Conservation (phyloP, 768 basidiomycete genomes). For the Xerocomellus chrysenteron region DNA sequence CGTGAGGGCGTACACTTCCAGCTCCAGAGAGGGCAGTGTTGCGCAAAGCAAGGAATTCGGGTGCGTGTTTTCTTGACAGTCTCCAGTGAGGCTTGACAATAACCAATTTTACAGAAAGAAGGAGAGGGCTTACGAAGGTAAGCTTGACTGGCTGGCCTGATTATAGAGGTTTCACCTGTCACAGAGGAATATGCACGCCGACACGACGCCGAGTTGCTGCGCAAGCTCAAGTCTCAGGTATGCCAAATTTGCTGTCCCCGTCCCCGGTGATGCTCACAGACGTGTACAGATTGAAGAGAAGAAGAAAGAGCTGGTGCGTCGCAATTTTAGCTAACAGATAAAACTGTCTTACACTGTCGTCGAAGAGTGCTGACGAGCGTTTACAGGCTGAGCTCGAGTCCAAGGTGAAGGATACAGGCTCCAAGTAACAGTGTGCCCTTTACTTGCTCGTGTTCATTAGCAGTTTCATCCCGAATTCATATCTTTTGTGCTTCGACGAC, state of each 20-base stretch:
- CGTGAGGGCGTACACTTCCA: conserved; percentile 37
- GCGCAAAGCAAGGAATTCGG: conserved; percentile 63
- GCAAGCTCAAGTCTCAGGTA: conserved; percentile 60
- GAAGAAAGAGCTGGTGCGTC: conserved; percentile 34
- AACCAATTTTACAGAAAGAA: conserved; percentile 50
- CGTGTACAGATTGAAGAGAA: conserved; percentile 29
- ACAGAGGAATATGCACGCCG: conserved; percentile 63
- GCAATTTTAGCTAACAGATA: conserved; percentile 7
- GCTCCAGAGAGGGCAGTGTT: conserved; percentile 52
- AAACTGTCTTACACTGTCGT: conserved; percentile 12
- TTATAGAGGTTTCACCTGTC: not conserved
- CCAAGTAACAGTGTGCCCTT: conserved; percentile 18
- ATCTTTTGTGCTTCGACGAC: not conserved
- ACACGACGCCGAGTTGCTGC: conserved; percentile 56
- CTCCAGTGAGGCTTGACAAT: not conserved
- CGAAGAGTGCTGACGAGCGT: conserved; percentile 12
- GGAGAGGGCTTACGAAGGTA: conserved; percentile 70
- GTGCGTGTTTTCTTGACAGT: conserved; percentile 34
- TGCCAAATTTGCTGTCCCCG: conserved; percentile 8
- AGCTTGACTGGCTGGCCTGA: conserved; percentile 4
- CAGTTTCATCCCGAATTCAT: not conserved
- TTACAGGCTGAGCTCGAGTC: conserved; percentile 32
- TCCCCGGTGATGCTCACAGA: not conserved
- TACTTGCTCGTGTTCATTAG: conserved; percentile 8
- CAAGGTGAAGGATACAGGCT: conserved; percentile 21